Base-by-base conservation (phyloP, 2,329 filamentous ascomycete genomes). In the Trichothecium roseum region DNA sequence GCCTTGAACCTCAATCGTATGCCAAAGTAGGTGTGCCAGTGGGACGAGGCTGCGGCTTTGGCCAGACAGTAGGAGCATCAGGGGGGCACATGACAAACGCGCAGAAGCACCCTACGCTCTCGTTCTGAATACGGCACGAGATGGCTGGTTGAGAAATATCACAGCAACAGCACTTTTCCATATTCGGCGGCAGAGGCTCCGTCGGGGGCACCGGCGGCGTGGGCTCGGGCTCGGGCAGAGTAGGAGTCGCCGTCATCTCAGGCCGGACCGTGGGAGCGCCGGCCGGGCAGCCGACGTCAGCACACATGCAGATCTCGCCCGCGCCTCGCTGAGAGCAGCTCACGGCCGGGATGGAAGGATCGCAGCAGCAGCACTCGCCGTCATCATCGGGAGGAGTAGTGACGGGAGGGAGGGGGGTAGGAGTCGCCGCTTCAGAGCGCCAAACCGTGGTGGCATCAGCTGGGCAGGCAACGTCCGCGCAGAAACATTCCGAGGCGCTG, bases 161-260 rank as follows among this genome's bases (percentile, higher is more conserved):
- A 43, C 55, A 59, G 48, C 55, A 59, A 48, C 55, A 59, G 48
- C 55, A 59, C 12, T 35, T 24, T 12, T n/a, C 20, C 8, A n/a
- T 15, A 12, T 29, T 22, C 17, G 34, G 20, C 20, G 20, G 20
- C 20, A 24, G 20, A 24, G 20, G 6, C 20, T 24, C 20, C 6
- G 10, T 10, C 6, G 10, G 6, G 10, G 20, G 20, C 6, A 6
- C 16, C 8, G 37, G 35, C 30, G 34, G 34, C 4, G 37, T 40
- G 2, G 42, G 32, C n/a, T 32, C 24, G 15, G 36, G n/a, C n/a
- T n/a, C n/a, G n/a, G n/a, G n/a, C n/a, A n/a, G 8, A 28, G 6
- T 4, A 14, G 15, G 30, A 37, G 24, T 16, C 28, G 30, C 28
- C 17, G 30, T 27, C 31, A 30, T n/a, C n/a, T n/a, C 17, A 18